Base-by-base conservation (phyloP, 139 green algal species). In the Astrephomene gubernaculifera region DNA sequence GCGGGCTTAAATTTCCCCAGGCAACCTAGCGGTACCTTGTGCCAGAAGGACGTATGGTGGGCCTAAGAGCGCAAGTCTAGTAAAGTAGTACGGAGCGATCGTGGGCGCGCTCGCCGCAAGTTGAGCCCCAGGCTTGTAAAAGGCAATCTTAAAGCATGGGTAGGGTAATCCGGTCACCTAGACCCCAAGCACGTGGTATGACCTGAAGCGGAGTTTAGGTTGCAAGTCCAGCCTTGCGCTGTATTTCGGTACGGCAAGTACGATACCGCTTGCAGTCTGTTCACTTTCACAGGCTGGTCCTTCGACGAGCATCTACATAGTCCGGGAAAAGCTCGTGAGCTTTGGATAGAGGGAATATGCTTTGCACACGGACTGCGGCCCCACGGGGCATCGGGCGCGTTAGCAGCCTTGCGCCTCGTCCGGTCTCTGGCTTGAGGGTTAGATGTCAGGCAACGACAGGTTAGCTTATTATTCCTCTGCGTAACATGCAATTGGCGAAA, bases 371-470 rank as follows among this genome's bases (percentile, higher is more conserved):
- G 31, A 41, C 53, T 36, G 2, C 24, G 1, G 49, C 10, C 33
- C 73, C 73, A 38, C 73, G 53, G 35, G 73, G 73, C 33, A 49
- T 81, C 27, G 73, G 73, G 27, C 36, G 73, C 6, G 71, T 65
- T 25, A 67, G 71, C 33, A 45, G 45, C 4, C 54, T 81, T 5
- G 75, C 75, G 6, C 75, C 57, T 57, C 54, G 54, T 43, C 39
- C 25, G 5, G 54, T 21, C 12, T 14, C 35, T 1, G 14, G 4
- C 9, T 35, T 49, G 27, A 10, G 39, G 22, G 41, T 57, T 27
- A 44, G 39, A 19, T 70, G 57, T n/a, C 75, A 71, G 41, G 75
- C 27, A 6, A 57, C 38, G 5, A 27, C 57, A 82, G 75, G 75
- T 82, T 21, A 44, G 75, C 27, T 38, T 25, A 24, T 79, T n/a